Evolutionary conservation across 2,329 filamentous ascomycete genomes (phyloP).

Genomic region (Pezicula radicicola): DNA sequence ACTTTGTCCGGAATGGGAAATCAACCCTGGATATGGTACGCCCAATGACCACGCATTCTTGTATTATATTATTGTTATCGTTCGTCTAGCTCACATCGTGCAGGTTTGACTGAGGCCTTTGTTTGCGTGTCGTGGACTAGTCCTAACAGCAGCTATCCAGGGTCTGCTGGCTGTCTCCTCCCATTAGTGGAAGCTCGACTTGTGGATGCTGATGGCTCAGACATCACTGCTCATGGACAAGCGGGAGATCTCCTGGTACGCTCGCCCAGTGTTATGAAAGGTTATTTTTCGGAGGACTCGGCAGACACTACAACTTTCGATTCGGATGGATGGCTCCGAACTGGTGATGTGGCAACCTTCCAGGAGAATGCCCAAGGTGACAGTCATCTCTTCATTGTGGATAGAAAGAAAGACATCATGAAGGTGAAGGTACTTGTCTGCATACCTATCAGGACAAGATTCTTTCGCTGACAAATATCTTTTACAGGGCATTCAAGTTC

Average conservation of each 20-base stretch:
- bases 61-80: neutral
- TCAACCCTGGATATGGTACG: conserved; percentile 63
- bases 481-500: conserved; percentile 1
- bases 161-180: conserved; percentile 66
- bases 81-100: neutral
- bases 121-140: conserved; percentile 63
- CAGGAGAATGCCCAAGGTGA: conserved; percentile 57
- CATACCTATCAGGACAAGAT: neutral
- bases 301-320: conserved; percentile 36
- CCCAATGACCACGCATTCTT: neutral
- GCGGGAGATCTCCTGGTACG: conserved; percentile 77
- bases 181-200: conserved; percentile 62
- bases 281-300: conserved; percentile 78
- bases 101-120: conserved; percentile 66
- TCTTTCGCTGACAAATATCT: neutral
- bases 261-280: conserved; percentile 68
- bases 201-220: conserved; percentile 60
- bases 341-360: conserved; percentile 76
- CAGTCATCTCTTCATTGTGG: conserved; percentile 79
- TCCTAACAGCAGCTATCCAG: conserved; percentile 59
- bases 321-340: conserved; percentile 72
- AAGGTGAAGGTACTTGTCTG: conserved; percentile 60
- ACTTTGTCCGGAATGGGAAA: conserved; percentile 57
- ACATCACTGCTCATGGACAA: conserved; percentile 65
- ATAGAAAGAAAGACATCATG: conserved; percentile 72